A percentile compares a stretch with the other conserved stretches of the same genome.
Conservation (phyloP, 2,329 filamentous ascomycete genomes). For the Colletotrichum tropicale region DNA sequence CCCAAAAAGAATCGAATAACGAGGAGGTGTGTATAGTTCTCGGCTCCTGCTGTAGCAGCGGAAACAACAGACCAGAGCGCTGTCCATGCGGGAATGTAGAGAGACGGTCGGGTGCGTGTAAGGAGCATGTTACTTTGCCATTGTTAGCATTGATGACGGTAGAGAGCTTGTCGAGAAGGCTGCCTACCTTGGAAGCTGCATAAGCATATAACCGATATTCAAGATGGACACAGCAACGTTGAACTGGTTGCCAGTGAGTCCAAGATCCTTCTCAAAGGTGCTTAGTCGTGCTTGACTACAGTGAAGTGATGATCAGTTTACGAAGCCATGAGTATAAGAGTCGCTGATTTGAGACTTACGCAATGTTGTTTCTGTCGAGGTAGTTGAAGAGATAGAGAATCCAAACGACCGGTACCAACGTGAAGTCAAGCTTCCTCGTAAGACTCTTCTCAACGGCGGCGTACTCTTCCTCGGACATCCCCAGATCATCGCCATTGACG, state of each 20-base stretch:
- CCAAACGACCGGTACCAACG: conserved; percentile 19
- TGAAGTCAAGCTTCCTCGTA: conserved; percentile 26
- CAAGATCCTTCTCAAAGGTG: background rate
- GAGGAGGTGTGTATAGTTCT: conserved; percentile 1
- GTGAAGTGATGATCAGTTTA: background rate
- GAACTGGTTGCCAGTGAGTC: background rate
- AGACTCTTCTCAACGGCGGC: background rate
- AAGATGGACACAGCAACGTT: background rate
- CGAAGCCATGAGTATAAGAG: background rate
- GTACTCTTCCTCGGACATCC: background rate
- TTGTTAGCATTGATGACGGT: background rate
- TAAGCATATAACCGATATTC: background rate
- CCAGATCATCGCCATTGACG: background rate
- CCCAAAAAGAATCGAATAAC: conserved; percentile 1
- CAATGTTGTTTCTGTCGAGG: conserved; percentile 3
- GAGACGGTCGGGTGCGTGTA: conserved; percentile 4
- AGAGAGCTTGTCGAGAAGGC: rapidly evolving
- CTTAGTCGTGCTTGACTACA: background rate
- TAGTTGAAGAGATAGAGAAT: conserved; percentile 10
- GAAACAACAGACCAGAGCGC: background rate
- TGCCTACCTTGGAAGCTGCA: background rate
- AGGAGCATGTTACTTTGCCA: conserved; percentile 20
- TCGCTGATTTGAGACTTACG: background rate
- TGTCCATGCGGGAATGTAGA: conserved; percentile 21
- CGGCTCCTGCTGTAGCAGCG: background rate